Conservation (phyloP, 106 monocot species). For the Narthecium ossifragum region DNA sequence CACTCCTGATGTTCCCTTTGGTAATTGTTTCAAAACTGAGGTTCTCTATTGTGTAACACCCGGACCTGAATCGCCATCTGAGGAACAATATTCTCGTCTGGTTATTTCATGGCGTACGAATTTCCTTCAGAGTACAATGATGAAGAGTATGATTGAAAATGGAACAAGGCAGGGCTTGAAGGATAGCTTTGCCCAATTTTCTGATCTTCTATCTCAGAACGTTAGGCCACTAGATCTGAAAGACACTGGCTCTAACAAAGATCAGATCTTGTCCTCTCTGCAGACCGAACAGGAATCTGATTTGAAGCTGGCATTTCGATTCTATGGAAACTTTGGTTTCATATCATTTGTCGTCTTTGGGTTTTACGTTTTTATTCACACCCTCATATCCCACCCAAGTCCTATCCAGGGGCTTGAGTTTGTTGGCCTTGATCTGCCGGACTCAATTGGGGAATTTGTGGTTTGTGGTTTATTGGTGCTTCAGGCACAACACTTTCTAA, state of each 20-base stretch:
- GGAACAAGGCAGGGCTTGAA: conserved; percentile 72
- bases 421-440: conserved; percentile 76
- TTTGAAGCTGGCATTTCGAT: conserved; percentile 39
- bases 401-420: conserved; percentile 64
- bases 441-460: conserved; percentile 71
- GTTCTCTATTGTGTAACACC: conserved; percentile 64
- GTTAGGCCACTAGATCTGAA: conserved; percentile 47
- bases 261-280: conserved; percentile 59
- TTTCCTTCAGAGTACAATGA: conserved; percentile 86
- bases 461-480: conserved; percentile 62
- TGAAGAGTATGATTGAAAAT: conserved; percentile 91
- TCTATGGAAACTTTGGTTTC: conserved; percentile 66
- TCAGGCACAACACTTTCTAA: conserved; percentile 54
- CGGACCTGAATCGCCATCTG: conserved; percentile 48
- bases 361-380: conserved; percentile 51
- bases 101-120: conserved; percentile 70
- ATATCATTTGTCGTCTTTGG: conserved; percentile 28
- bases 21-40: conserved; percentile 63
- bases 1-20: conserved; percentile 89
- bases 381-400: conserved; percentile 39
- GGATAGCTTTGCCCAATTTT: conserved; percentile 43
- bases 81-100: conserved; percentile 44
- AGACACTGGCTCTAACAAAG: conserved; percentile 40
- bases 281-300: conserved; percentile 47
- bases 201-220: conserved; percentile 43